Evolutionary conservation across 2,329 filamentous ascomycete genomes (phyloP).

Genomic region (Aspergillus phoenicis): DNA sequence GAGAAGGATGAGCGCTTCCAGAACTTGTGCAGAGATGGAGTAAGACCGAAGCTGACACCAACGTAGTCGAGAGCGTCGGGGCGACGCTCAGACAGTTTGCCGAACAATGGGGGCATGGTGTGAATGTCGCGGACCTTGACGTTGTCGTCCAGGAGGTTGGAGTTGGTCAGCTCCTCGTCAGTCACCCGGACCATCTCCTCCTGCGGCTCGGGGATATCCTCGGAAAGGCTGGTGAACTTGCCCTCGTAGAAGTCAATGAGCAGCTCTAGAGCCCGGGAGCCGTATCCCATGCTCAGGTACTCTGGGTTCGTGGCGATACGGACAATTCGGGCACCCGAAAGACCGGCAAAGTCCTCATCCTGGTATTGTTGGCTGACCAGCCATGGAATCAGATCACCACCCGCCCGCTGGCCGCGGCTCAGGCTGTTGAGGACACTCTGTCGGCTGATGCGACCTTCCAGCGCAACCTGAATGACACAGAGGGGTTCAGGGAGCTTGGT

Average conservation of each 20-base stretch:
- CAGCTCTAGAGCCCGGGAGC: conserved; percentile 82
- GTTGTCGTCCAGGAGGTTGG: conserved; percentile 79
- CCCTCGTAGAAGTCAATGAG: conserved; percentile 93
- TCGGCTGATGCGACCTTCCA: conserved; percentile 92
- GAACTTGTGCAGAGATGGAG: conserved; percentile 85
- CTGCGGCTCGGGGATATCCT: conserved; percentile 58
- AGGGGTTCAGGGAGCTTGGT: conserved; percentile 86
- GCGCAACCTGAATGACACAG: conserved; percentile 88
- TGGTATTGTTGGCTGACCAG: conserved; percentile 97
- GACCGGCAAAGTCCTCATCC: conserved; percentile 89
- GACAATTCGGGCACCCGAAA: conserved; percentile 89
- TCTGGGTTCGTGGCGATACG: conserved; percentile 96
- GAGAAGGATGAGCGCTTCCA: conserved; percentile 88
- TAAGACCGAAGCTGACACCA: conserved; percentile 93
- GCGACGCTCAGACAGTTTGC: conserved; percentile 79
- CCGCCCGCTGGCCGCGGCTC: conserved; percentile 82
- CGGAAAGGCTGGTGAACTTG: conserved; percentile 81
- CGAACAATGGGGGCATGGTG: conserved; percentile 90
- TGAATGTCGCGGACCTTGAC: conserved; percentile 87
- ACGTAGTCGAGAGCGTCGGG: conserved; percentile 85
- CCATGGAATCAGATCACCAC: conserved; percentile 96
- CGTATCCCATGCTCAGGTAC: conserved; percentile 90
- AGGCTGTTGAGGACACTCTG: conserved; percentile 89
- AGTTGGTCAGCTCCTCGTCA: conserved; percentile 75
- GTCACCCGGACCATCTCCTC: conserved; percentile 76